phyloP scores from a whole-genome alignment of 441 rosid species.

The Pelargonium cotyledonis region DNA sequence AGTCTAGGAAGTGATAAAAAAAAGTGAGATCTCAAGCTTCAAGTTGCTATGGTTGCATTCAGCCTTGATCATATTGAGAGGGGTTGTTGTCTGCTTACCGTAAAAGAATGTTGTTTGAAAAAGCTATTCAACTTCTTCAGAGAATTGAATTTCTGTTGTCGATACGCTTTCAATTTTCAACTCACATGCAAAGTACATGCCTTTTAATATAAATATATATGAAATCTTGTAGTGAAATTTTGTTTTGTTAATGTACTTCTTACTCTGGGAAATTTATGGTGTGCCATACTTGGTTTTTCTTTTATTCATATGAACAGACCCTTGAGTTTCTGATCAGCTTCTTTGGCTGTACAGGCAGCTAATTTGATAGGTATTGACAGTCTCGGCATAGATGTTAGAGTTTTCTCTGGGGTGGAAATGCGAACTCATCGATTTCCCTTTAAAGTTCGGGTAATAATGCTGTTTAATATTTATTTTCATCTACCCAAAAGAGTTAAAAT shows the following conservation, averaged over 20 bases:
- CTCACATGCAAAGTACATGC: too few species aligned
- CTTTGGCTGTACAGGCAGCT: constrained; percentile 44
- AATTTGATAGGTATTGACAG: constrained; percentile 78
- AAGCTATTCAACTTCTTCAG: too few species aligned
- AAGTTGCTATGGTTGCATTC: too few species aligned
- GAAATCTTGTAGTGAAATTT: background rate
- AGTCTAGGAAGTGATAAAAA: background rate
- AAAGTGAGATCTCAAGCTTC: too few species aligned
- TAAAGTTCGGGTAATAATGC: constrained; percentile 54
- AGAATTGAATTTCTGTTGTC: too few species aligned
- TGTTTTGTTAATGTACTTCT: background rate
- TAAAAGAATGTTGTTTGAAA: too few species aligned
- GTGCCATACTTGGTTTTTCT: background rate
- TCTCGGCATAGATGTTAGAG: constrained; percentile 85
- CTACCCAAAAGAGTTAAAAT: background rate
- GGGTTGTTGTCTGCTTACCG: too few species aligned
- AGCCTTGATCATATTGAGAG: too few species aligned
- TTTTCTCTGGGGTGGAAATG: constrained; percentile 64
- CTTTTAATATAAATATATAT: too few species aligned
- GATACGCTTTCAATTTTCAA: too few species aligned
- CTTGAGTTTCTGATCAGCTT: constrained; percentile 18
- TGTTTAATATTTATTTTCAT: background rate
- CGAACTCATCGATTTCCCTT: constrained; percentile 89
- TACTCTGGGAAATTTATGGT: background rate
- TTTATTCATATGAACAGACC: background rate